Evolutionary conservation across 495 filamentous ascomycete genomes (phyloP).

Genomic region (Chaetomium fimeti): DNA sequence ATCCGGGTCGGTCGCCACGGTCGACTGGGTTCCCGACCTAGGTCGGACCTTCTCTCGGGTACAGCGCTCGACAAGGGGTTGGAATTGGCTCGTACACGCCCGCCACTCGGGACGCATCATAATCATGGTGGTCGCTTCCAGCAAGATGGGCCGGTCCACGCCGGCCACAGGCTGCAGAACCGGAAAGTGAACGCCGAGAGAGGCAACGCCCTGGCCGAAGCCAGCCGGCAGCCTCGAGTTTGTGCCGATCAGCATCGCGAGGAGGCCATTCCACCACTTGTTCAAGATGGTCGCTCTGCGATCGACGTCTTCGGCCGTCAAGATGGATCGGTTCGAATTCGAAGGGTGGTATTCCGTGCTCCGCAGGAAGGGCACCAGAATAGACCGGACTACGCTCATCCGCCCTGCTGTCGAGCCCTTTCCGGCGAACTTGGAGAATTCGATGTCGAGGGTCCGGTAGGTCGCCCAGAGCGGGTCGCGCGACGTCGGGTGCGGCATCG

Average conservation of each 20-base stretch:
- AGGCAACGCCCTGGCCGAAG: conserved; percentile 43
- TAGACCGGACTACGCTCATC: conserved; percentile 72
- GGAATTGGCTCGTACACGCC: conserved; percentile 63
- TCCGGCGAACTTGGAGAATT: conserved; percentile 76
- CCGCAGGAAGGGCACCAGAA: conserved; percentile 80
- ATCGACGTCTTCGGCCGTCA: conserved; percentile 80
- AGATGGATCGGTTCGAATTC: conserved; percentile 52
- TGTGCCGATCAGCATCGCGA: conserved; percentile 78
- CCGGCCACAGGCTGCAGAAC: conserved; percentile 42
- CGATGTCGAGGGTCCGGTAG: conserved; percentile 77
- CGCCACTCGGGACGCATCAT: conserved; percentile 96
- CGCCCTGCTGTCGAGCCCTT: conserved; percentile 74
- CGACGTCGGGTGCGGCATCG: conserved; percentile 47
- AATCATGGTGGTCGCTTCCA: conserved; percentile 82
- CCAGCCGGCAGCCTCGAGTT: conserved; percentile 40
- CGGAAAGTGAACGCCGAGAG: conserved; percentile 51
- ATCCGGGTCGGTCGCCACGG: conserved; percentile 63
- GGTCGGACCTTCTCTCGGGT: conserved; percentile 42
- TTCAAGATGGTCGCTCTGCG: conserved; percentile 78
- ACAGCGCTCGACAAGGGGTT: conserved; percentile 53
- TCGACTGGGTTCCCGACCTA: conserved; percentile 43
- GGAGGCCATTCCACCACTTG: conserved; percentile 91
- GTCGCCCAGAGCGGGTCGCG: conserved; percentile 88
- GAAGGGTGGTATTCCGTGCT: conserved; percentile 70
- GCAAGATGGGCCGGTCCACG: conserved; percentile 65